Evolutionary conservation across 2,329 filamentous ascomycete genomes (phyloP).

Genomic region (Epichloe bromicola): DNA sequence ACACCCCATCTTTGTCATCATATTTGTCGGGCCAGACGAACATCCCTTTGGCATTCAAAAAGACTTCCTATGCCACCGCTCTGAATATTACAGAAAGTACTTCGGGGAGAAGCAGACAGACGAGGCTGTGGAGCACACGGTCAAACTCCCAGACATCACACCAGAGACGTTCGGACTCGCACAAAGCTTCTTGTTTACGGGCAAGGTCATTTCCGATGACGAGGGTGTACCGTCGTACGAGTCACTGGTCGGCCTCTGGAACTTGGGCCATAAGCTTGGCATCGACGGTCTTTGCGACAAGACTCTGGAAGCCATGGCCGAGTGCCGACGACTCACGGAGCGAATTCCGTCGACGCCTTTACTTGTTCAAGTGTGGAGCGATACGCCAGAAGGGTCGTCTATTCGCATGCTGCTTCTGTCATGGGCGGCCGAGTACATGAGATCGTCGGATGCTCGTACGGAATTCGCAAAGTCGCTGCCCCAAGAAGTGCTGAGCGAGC

Average conservation of each 20-base stretch:
- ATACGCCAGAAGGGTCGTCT: slow-evolving; percentile 46
- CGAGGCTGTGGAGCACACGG: slow-evolving; percentile 34
- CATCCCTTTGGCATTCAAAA: slow-evolving; percentile 45
- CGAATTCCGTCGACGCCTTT: slow-evolving; percentile 45
- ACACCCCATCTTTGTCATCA: slow-evolving; percentile 41
- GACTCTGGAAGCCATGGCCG: slow-evolving; percentile 43
- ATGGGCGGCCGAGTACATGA: slow-evolving; percentile 52
- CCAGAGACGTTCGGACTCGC: slow-evolving; percentile 40
- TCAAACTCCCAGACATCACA: slow-evolving; percentile 34
- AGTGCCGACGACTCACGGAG: slow-evolving; percentile 38
- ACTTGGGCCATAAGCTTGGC: slow-evolving; percentile 37
- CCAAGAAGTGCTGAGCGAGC: slow-evolving; percentile 48
- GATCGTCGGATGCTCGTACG: slow-evolving; percentile 39
- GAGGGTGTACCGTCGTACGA: slow-evolving; percentile 38
- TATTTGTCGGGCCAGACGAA: slow-evolving; percentile 39
- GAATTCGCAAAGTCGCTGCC: slow-evolving; percentile 49
- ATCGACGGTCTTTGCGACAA: slow-evolving; percentile 44
- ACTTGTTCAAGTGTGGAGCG: slow-evolving; percentile 48
- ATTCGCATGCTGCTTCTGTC: slow-evolving; percentile 44
- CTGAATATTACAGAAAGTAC: slow-evolving; percentile 31
- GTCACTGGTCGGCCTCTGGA: slow-evolving; percentile 41
- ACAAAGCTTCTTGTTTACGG: slow-evolving; percentile 42
- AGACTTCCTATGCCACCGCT: slow-evolving; percentile 42
- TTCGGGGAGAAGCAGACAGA: slow-evolving; percentile 24
- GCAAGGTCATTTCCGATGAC: slow-evolving; percentile 29